Evolutionary conservation across 805 yeast species (phyloP).

Genomic region (Metschnikowia anglica): DNA sequence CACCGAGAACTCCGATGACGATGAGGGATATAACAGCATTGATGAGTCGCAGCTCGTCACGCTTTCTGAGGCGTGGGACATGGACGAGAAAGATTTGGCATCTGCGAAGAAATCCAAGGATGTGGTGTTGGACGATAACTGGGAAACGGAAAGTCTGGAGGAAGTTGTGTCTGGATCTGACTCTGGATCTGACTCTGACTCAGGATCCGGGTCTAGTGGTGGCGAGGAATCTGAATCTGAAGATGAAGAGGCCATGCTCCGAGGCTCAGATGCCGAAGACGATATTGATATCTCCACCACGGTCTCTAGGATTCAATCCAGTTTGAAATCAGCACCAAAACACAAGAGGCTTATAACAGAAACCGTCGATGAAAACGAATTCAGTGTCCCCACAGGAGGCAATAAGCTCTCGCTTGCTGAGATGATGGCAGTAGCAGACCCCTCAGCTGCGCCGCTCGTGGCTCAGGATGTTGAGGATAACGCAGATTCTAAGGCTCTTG

Average conservation of each 20-base stretch:
- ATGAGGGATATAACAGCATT: slow-evolving; percentile 63
- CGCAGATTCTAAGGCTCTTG: slow-evolving; percentile 48
- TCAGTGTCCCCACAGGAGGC: slow-evolving; percentile 60
- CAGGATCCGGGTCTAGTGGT: slow-evolving; percentile 22
- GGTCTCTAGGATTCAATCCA: slow-evolving; percentile 39
- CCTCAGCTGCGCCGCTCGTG: slow-evolving; percentile 50
- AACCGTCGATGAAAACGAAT: slow-evolving; percentile 65
- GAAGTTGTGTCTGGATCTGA: slow-evolving; percentile 20
- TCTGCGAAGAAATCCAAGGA: slow-evolving; percentile 7
- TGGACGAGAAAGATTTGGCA: slow-evolving; percentile 42
- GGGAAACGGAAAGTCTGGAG: slow-evolving; percentile 21
- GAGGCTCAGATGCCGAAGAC: slow-evolving; percentile 38
- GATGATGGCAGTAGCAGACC: slow-evolving; percentile 68
- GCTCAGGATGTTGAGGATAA: slow-evolving; percentile 41
- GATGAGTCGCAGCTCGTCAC: slow-evolving; percentile 77
- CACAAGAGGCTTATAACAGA: slow-evolving; percentile 53
- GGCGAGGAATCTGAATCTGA: slow-evolving; percentile 32
- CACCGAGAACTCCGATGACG: slow-evolving; percentile 1
- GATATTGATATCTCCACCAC: slow-evolving; percentile 53
- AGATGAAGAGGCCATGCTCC: slow-evolving; percentile 31
- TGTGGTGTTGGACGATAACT: slow-evolving; percentile 20
- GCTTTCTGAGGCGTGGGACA: slow-evolving; percentile 86
- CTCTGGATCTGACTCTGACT: slow-evolving; percentile 25
- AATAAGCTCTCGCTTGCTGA: slow-evolving; percentile 63
- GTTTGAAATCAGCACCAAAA: slow-evolving; percentile 34